A percentile compares a stretch with the other conserved stretches of the same genome.
phyloP scores from a whole-genome alignment of 1,284 basidiomycete species.

The Rhodotorula sp. region DNA sequence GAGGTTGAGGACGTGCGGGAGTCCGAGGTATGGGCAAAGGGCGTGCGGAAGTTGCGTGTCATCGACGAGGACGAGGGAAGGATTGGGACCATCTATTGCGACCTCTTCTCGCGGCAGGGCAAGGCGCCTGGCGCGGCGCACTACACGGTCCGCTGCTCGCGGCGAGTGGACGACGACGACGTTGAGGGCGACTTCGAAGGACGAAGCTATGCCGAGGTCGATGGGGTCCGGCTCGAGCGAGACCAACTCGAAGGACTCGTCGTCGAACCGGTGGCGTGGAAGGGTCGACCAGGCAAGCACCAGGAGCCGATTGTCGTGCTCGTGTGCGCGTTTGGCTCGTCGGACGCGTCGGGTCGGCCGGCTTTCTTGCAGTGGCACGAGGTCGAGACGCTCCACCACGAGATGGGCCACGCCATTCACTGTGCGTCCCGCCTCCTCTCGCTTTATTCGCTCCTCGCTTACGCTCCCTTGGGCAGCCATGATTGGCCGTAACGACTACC shows the following conservation, averaged over 20 bases:
- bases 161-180: slow-evolving; percentile 88
- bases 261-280: slow-evolving; percentile 50
- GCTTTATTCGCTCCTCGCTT: background rate
- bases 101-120: slow-evolving; percentile 78
- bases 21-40: slow-evolving; percentile 83
- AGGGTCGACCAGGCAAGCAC: slow-evolving; percentile 64
- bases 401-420: slow-evolving; percentile 99
- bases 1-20: slow-evolving; percentile 64
- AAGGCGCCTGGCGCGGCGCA: slow-evolving; percentile 92
- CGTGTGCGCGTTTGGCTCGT: slow-evolving; percentile 73
- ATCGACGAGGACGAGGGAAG: slow-evolving; percentile 79
- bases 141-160: slow-evolving; percentile 93
- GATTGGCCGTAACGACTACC: slow-evolving; percentile 95
- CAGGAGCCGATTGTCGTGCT: slow-evolving; percentile 91
- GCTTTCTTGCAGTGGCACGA: slow-evolving; percentile 88
- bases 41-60: slow-evolving; percentile 85
- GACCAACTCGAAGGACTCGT: slow-evolving; percentile 40
- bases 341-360: slow-evolving; percentile 53
- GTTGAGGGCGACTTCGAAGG: slow-evolving; percentile 60
- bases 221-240: slow-evolving; percentile 47
- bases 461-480: slow-evolving; percentile 63
- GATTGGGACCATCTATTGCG: slow-evolving; percentile 92
- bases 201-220: slow-evolving; percentile 45
- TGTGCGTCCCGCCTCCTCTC: slow-evolving; percentile 59
- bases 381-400: slow-evolving; percentile 92